Base-by-base conservation (phyloP, 768 basidiomycete species). In the Megacollybia marginata region DNA sequence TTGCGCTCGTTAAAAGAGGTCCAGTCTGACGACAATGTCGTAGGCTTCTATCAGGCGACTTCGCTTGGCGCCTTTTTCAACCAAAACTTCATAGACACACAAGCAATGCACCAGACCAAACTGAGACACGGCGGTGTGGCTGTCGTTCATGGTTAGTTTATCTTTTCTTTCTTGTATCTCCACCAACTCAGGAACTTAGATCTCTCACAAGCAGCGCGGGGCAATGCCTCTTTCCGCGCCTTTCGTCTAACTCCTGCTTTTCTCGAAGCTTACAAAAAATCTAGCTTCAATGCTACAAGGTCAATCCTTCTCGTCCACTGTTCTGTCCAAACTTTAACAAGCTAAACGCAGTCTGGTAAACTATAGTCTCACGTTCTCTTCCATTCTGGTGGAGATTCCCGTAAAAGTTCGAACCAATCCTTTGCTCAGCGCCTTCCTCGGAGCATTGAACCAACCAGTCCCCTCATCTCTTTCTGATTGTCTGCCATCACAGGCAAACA, bases 1-100 rank as follows among this genome's bases (percentile, higher is more conserved):
- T 72, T 93, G 43, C 82, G 88, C 49, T 85, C 88, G 19, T 73
- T 97, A 61, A 88, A 90, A 61, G 92, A 94, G 64, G 92, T 94
- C 48, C 86, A 89, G 59, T 82, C 84, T 34, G 92, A 94, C 59
- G 92, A 95, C 67, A 91, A 84, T 55, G 80, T 93, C 33, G 86
- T 96, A 49, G 94, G 94, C 35, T 92, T 95, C 66, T 97, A 97
- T 70, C 91, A 95, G 61, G 88, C 88, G 42, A 91, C 85, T 23
- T 81, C 83, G 9, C 75, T 91, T 35, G 90, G 90, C 40, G 87
- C 89, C 5, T 92, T 92, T 64, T 87, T 86, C 66, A 88, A 80
- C 60, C 88, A 90, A 63, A 75, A 78, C 8, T 64, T 92, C 45
- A 73, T 92, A 44, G 88, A 93, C 57, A 83, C 86, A 8, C 88